Evolutionary conservation across 352 stramenopile genomes (phyloP), one percentile per base, ranked within the genome.

Genomic region (Pythium oligandrum): DNA sequence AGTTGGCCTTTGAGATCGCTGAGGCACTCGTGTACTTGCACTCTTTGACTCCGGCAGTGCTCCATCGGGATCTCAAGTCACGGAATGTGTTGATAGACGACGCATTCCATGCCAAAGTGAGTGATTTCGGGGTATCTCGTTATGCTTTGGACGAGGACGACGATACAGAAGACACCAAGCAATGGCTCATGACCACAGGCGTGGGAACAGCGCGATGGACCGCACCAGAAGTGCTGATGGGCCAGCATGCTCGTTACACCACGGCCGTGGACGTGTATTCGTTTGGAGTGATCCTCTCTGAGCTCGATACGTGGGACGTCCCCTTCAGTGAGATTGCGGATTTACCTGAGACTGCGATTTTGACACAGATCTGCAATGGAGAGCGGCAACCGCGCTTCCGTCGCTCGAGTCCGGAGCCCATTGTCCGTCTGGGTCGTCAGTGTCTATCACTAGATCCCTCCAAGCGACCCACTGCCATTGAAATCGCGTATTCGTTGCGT

Each of bases 51-150:
- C 58, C 71, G 5, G 65, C 76, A 1, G 61, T 91, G 53, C 62
- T 93, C 2, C 78, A 93, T 48, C 75, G 83, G 2, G 78, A 90
- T 46, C 56, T 93, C 17, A 88, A 84, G 42, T 91, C 78, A 0
- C 66, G 75, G 2, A 90, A 88, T 38, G 66, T 93, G 2, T 53
- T 90, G 5, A 55, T 93, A 6, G 67, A 82, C 51, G 68, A 61
- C 6, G 66, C 80, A 11, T 72, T 68, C 38, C 75, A 66, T 0
- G 82, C 80, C 32, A 93, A 90, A 51, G 63, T 93, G 2, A 72
- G 66, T 2, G 82, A 89, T 44, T 93, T 92, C 57, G 78, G 79
- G 0, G 66, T 86, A 2, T 81, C 75, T 53, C 77, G 73, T 0
- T 73, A 76, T 8, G 61, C 64, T 45, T 53, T 74, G 38, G 53